phyloP scores from a whole-genome alignment of 2,329 filamentous ascomycete species.

The Pseudogymnoascus sp. region DNA sequence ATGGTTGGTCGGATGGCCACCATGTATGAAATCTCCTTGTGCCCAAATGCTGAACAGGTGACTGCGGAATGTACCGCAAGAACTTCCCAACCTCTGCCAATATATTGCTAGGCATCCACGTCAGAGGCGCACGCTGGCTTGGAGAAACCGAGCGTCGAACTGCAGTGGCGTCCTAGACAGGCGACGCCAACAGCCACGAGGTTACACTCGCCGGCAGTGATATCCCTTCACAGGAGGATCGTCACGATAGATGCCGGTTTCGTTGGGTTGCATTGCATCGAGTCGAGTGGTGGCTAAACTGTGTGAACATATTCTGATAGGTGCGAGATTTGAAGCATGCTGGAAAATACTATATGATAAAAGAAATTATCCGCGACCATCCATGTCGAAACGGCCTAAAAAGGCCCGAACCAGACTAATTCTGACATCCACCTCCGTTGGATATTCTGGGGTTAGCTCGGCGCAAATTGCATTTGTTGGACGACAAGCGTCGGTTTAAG shows the following conservation, averaged over 20 bases:
- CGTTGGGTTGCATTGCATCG: not conserved
- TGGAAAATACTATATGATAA: not conserved
- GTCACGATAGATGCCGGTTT: not conserved
- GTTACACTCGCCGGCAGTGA: slow-evolving; percentile 6
- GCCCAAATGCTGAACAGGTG: not conserved
- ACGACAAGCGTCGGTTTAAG: not conserved
- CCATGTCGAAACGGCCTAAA: not conserved
- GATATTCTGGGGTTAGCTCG: not conserved
- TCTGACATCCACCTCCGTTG: not conserved
- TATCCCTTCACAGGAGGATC: not conserved
- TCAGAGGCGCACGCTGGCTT: not conserved
- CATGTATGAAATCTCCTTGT: not conserved
- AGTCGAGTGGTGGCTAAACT: not conserved
- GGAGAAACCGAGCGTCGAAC: not conserved
- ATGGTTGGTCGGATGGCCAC: not conserved
- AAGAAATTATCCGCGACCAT: not conserved
- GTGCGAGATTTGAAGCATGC: not conserved
- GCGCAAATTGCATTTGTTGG: not conserved
- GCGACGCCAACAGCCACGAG: not conserved
- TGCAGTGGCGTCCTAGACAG: not conserved
- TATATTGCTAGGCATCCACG: not conserved
- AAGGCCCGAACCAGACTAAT: not conserved
- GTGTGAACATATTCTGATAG: not conserved
- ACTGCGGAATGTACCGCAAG: not conserved
- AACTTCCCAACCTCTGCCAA: not conserved